phyloP scores from a whole-genome alignment of 2,329 filamentous ascomycete species.

The Zymoseptoria crescenta region DNA sequence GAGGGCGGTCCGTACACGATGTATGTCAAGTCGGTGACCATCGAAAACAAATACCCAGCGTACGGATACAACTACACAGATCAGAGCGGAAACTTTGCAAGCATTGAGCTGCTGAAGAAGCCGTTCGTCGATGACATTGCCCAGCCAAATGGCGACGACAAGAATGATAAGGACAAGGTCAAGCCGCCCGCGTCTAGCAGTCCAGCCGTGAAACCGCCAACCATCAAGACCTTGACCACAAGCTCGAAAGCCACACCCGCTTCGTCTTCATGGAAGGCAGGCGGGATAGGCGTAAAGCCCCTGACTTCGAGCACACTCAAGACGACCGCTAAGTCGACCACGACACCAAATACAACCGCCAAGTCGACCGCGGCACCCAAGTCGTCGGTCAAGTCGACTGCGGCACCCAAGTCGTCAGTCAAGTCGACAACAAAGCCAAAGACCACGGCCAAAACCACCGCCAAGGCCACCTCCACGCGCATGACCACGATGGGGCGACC shows the following conservation, averaged over 20 bases:
- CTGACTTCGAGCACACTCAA: too few relatives aligned
- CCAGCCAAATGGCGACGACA: not conserved
- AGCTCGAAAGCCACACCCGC: not conserved
- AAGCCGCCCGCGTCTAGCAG: not conserved
- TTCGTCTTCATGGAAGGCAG: not conserved
- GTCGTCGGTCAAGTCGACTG: not conserved
- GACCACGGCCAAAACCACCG: not conserved
- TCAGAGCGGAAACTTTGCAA: slow-evolving; percentile 6
- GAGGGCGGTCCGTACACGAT: slow-evolving; percentile 8
- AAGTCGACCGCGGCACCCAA: not conserved
- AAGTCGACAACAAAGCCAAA: not conserved
- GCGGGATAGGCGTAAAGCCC: not conserved
- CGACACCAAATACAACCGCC: not conserved
- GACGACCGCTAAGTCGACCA: not conserved
- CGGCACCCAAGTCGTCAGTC: too few relatives aligned
- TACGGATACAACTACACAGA: slow-evolving; percentile 8
- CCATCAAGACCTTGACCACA: not conserved
- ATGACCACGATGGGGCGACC: not conserved
- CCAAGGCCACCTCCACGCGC: not conserved
- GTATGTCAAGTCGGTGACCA: slow-evolving; percentile 7
- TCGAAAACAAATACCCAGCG: slow-evolving; percentile 4
- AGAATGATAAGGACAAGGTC: not conserved
- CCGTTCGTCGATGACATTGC: not conserved
- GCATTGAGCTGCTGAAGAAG: slow-evolving; percentile 5
- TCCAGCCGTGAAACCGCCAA: not conserved